Evolutionary conservation across 768 basidiomycete genomes (phyloP).

Genomic region (Trametes villosa): DNA sequence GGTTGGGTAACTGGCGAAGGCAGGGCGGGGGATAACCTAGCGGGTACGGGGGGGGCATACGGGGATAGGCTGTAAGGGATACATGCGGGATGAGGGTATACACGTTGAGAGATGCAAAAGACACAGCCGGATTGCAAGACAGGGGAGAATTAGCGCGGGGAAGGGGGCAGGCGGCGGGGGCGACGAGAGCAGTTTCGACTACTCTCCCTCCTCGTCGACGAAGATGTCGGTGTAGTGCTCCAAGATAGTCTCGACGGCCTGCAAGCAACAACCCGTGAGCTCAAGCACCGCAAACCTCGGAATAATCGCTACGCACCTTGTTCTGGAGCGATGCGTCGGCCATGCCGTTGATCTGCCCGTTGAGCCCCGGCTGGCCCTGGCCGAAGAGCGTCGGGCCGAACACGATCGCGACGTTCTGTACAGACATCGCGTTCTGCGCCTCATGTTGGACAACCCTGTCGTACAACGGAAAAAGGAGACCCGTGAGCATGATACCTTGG

Average conservation of each 20-base stretch:
- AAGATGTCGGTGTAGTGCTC: constrained; percentile 96
- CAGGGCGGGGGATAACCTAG: background rate
- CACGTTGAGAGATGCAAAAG: constrained; percentile 9
- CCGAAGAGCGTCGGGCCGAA: constrained; percentile 98
- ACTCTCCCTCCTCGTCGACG: constrained; percentile 77
- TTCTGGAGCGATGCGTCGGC: constrained; percentile 76
- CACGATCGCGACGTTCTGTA: constrained; percentile 92
- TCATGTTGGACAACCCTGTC: constrained; percentile 76
- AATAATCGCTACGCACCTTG: constrained; percentile 46
- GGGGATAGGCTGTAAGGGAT: constrained; percentile 20
- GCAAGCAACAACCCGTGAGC: background rate
- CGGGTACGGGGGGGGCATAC: background rate
- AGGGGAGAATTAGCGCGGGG: background rate
- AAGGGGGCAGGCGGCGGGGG: constrained; percentile 25
- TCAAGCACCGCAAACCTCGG: background rate
- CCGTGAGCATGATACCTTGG: background rate
- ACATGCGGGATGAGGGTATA: constrained; percentile 24
- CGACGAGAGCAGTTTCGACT: constrained; percentile 23
- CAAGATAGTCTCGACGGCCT: constrained; percentile 96
- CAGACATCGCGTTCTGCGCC: constrained; percentile 86
- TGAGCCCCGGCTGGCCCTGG: constrained; percentile 51
- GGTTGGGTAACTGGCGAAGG: background rate
- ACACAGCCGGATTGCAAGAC: constrained; percentile 1
- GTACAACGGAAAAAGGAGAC: background rate
- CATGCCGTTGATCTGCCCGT: constrained; percentile 55